These are phyloP conservation scores for Dicorynia guianensis DNA, from an alignment of 306 rosid species.

Conservation along the genomic window DNA sequence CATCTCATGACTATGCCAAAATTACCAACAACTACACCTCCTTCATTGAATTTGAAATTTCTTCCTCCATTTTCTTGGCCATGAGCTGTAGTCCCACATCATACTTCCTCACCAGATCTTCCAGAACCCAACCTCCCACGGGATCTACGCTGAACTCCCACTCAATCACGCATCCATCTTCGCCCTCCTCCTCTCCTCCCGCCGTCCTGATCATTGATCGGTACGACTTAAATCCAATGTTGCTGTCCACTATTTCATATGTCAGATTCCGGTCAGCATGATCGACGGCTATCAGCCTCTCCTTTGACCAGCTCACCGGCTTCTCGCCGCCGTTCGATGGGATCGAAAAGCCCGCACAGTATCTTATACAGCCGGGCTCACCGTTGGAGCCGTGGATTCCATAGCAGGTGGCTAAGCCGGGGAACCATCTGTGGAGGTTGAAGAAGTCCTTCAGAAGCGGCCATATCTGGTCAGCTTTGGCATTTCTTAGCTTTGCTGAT, in stretches of 20 bases:
- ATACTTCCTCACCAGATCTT: background rate
- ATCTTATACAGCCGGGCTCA: constrained; percentile 58
- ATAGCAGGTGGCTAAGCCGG: background rate
- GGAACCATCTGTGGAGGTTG: constrained; percentile 53
- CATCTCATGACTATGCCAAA: no score
- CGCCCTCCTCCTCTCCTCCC: background rate
- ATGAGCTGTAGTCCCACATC: background rate
- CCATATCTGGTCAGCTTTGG: constrained; percentile 54
- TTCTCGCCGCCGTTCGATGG: constrained; percentile 37
- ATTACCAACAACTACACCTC: no score
- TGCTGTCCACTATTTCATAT: constrained; percentile 65
- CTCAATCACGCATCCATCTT: constrained; percentile 53
- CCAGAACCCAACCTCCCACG: constrained; percentile 40
- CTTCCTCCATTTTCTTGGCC: background rate
- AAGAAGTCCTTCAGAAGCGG: constrained; percentile 65
- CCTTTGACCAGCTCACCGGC: constrained; percentile 61
- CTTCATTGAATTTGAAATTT: no score
- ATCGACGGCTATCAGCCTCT: constrained; percentile 59
- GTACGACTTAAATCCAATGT: constrained; percentile 63
- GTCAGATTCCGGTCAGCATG: constrained; percentile 35
- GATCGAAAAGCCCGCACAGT: constrained; percentile 21
- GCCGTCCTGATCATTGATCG: constrained; percentile 45
- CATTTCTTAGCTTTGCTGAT: constrained; percentile 27
- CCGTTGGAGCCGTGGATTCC: constrained; percentile 61
- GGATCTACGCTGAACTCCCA: constrained; percentile 63